Base-by-base conservation (phyloP, 164 flowering plant species). In the Warburgia ugandensis region DNA sequence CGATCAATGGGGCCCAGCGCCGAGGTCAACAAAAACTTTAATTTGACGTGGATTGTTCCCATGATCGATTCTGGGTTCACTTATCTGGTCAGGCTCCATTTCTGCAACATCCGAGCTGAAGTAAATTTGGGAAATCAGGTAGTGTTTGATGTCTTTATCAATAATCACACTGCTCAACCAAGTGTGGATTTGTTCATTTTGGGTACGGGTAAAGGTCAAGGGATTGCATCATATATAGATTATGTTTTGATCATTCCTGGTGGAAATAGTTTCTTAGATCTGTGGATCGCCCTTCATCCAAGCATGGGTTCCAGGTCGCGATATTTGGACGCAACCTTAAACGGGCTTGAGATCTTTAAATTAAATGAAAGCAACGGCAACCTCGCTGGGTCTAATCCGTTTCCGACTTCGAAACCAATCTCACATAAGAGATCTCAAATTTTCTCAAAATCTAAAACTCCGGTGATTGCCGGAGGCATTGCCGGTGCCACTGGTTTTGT, bases 301-400 rank as follows among this genome's bases (percentile, higher is more conserved):
- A 45, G 69, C 49, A 17, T 35, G 14, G 14, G 27, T 3, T 0
- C 44, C 0, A 36, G 46, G 60, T 39, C 85, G 27, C 29, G 70
- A 5, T 72, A 66, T 43, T 68, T 65, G 54, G 75, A 79, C 62
- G 66, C 83, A 20, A 59, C 74, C 52, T 52, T 79, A 16, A 82
- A 82, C 64, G 89, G 89, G 11, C 48, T 74, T 21, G 89, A 82
- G 73, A 70, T 82, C 36, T 77, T 82, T 62, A 82, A 82, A 48
- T 8, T 77, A 14, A 79, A 55, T 48, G 68, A 65, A 26, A 0
- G 55, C 1, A 38, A 19, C 33, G 80, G 80, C 19, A 77, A 75
- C 59, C 85, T 79, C 39, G 89, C 77, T 1, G 89, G 89, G 28
- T 65, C 62, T 1, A 81, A 75, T 60, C 84, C 83, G 3, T 49